Evolutionary conservation across 1,284 basidiomycete genomes (phyloP), one percentile per base, ranked within the genome.

Genomic region (Tilletia setariae): DNA sequence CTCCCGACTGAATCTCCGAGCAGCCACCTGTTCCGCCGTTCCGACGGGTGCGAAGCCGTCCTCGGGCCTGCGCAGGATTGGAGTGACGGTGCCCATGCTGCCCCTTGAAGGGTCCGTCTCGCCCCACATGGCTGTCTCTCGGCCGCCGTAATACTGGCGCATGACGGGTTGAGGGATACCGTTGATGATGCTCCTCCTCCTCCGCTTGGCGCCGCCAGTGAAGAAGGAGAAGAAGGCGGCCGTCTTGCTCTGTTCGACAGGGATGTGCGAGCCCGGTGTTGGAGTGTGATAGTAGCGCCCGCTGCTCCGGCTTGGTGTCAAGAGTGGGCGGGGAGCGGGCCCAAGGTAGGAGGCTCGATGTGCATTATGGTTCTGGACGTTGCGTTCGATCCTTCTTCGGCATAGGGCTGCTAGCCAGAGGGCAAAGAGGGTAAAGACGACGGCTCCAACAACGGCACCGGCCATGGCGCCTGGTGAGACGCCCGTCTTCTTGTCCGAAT

Each of bases 1-100:
- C 28, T 61, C 56, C 56, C 56, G 28, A 21, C 56, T 61, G 28
- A 61, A 40, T 61, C 56, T 25, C 8, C 56, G 56, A 35, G 56
- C 56, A 21, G 56, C 56, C 15, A 61, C 56, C n/a, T 61, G 56
- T 16, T 61, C 56, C 3, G 56, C 56, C 56, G 56, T 61, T 32
- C 56, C 56, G 28, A 61, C 56, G 2, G 56, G 56, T 40, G 56
- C 7, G 32, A 61, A 61, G 30, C 56, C 56, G 56, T 61, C 56
- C 56, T 35, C 56, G 28, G 56, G 56, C 21, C 56, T 32, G 28
- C 56, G 56, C 6, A 61, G 32, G 56, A 61, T 61, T 2, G 56
- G 56, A 21, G 56, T 61, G 15, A 61, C n/a, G 30, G 56, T 61
- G 16, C 56, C 28, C 28, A 35, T 40, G 25, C 28, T 30, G 23